Evolutionary conservation across 2,329 filamentous ascomycete species (phyloP).

Genomic region (Gremmenia infestans): DNA sequence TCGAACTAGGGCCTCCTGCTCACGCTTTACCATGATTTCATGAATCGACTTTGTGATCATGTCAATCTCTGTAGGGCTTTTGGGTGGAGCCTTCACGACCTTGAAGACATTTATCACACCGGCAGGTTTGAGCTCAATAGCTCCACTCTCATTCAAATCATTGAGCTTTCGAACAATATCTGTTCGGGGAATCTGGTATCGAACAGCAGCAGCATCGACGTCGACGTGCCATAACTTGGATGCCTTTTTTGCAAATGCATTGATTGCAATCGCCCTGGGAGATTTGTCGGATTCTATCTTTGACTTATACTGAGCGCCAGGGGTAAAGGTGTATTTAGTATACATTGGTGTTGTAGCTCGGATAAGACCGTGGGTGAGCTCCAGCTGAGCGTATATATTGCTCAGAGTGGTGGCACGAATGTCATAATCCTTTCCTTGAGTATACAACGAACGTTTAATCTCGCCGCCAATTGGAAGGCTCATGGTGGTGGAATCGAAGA

Average conservation of each 20-base stretch:
- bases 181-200: constrained; percentile 34
- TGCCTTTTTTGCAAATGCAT: constrained; percentile 36
- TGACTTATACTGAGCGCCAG: constrained; percentile 30
- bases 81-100: constrained; percentile 43
- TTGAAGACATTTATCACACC: constrained; percentile 52
- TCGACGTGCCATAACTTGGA: constrained; percentile 44
- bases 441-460: constrained; percentile 42
- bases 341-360: constrained; percentile 55
- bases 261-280: constrained; percentile 41
- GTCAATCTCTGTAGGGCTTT: constrained; percentile 37
- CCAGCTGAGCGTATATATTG: constrained; percentile 55
- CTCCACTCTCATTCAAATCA: constrained; percentile 44
- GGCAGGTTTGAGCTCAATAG: constrained; percentile 46
- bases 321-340: constrained; percentile 47
- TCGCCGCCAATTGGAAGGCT: constrained; percentile 36
- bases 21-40: constrained; percentile 44
- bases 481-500: constrained; percentile 39
- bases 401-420: constrained; percentile 46
- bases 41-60: constrained; percentile 44
- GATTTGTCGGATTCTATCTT: constrained; percentile 35
- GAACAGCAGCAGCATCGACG: constrained; percentile 36
- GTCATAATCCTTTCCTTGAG: constrained; percentile 47
- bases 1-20: constrained; percentile 48
- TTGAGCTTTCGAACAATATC: constrained; percentile 52
- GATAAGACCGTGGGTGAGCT: constrained; percentile 52